phyloP scores from a whole-genome alignment of 176 grass and related monocot species.

The Rhynchospora pubera region DNA sequence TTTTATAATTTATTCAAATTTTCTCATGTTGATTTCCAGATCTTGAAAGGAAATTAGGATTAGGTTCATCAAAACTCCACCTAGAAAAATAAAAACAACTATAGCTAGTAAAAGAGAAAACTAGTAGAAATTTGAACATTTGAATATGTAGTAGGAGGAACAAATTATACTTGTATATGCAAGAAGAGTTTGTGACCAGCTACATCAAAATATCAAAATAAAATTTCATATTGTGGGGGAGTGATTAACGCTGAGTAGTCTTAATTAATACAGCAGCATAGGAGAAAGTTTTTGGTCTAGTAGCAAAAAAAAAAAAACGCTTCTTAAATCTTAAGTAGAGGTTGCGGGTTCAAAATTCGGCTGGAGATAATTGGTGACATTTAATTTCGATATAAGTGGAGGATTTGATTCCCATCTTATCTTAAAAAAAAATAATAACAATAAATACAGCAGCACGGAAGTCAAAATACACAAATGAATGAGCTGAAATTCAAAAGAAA shows the following conservation, averaged over 20 bases:
- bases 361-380: no score
- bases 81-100: not conserved
- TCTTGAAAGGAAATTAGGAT: conserved; percentile 17
- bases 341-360: no score
- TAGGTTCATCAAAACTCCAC: conserved; percentile 22
- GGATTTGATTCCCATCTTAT: no score
- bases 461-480: not conserved
- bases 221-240: not conserved
- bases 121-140: not conserved
- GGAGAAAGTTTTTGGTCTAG: no score
- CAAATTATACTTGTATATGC: not conserved
- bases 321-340: no score
- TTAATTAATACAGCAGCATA: no score
- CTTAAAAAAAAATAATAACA: no score
- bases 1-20: not conserved
- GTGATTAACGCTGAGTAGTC: no score
- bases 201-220: not conserved
- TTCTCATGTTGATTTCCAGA: conserved; percentile 5
- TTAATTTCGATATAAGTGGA: no score
- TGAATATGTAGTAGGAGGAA: not conserved
- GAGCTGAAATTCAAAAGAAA: not conserved
- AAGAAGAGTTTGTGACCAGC: no score
- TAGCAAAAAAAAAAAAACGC: no score
- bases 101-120: not conserved
- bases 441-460: not conserved